Base-by-base conservation (phyloP, 768 basidiomycete species). In the Xanthoconium stramineum region DNA sequence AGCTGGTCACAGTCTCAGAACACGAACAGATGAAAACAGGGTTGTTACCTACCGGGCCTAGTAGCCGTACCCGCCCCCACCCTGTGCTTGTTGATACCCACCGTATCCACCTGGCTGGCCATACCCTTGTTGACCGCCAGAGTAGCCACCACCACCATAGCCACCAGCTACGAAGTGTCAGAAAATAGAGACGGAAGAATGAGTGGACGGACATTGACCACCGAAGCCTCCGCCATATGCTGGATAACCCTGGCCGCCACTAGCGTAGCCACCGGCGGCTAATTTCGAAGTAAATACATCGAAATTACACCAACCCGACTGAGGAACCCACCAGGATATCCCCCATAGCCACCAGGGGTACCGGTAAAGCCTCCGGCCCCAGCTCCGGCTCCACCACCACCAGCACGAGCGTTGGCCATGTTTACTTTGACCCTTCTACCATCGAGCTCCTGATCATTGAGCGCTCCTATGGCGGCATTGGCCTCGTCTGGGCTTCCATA, bases 401-500 rank as follows among this genome's bases (percentile, higher is more conserved):
- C 76, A 5, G 81, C 82, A 74, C 87, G 81, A 47, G 86, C 83
- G 60, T 91, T 90, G 38, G 89, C 88, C 50, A 89, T 77, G 78
- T 96, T 98, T 29, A 86, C 85, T 73, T 93, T 93, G 69, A 98
- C 85, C 57, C 89, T 81, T 62, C 96, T 84, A 49, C 95, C 94
- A 74, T 98, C 96, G 60, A 98, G 85, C 62, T 96, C 92, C 63
- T 88, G 84, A 69, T 97, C 95, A 75, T 98, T 89, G 71, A 96
- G 76, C 40, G 71, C 76, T 44, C 49, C 57, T 69, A 97, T 96
- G 44, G 95, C 94, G 57, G 78, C 77, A 12, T 88, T 76, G 44
- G 95, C 95, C 72, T 96, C 93, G 32, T 73, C 66, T 13, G 67
- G 43, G 47, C 72, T 69, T 60, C 77, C 72, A 72, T 78, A 94